These are phyloP conservation scores for sorghum (Sorghum bicolor) DNA, from an alignment of 176 grass and related monocot species.

Conservation along the genomic window Sorghum_bicolor_NCBIv3 NC_012878.2:58995001-58995500, in stretches of 20 bases:
- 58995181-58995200: neutral
- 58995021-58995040: neutral
- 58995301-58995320: neutral
- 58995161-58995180: neutral
- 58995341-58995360: neutral
- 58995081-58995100: neutral
- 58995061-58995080: neutral
- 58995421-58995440: neutral
- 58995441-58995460: neutral
- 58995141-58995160: neutral
- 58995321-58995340: neutral
- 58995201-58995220: neutral
- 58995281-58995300: neutral
- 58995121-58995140: neutral
- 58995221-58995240: no score
- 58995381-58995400: neutral
- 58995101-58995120: neutral
- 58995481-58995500: neutral
- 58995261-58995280: neutral
- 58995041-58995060: neutral
- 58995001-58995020: neutral
- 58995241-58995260: no score
- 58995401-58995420: neutral
- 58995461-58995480: conserved; percentile 9
- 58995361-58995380: neutral